phyloP scores from a whole-genome alignment of 768 basidiomycete genomes.

The Termitomyces titanicus region DNA sequence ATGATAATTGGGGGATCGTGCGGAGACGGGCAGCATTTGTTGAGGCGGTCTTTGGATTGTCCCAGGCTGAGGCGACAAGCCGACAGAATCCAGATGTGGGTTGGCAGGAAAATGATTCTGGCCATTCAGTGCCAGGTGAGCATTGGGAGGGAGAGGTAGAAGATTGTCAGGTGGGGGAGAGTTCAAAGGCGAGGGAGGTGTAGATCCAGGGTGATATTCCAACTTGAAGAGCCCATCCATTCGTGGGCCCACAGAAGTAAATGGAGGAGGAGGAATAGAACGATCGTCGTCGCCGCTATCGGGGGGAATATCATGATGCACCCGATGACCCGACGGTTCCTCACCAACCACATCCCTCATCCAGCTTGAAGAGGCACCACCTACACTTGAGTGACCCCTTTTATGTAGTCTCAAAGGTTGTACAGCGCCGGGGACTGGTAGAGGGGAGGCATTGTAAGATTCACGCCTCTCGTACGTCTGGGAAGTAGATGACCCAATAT shows the following conservation, averaged over 20 bases:
- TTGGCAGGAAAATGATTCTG: slow-evolving; percentile 1
- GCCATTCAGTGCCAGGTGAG: slow-evolving; percentile 1
- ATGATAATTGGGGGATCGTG: slow-evolving; percentile 7
- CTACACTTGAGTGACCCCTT: slow-evolving; percentile 13
- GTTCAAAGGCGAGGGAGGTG: slow-evolving; percentile 17
- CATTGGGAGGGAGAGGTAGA: slow-evolving; percentile 6
- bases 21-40: slow-evolving; percentile 15
- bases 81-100: background rate
- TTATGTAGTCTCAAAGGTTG: slow-evolving; percentile 35
- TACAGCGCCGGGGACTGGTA: slow-evolving; percentile 14
- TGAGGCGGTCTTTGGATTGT: slow-evolving; percentile 14
- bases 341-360: background rate
- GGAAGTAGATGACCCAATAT: slow-evolving; percentile 6
- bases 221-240: slow-evolving; percentile 29
- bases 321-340: background rate
- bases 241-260: slow-evolving; percentile 30
- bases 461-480: slow-evolving; percentile 2
- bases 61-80: background rate
- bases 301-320: slow-evolving; percentile 6
- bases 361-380: slow-evolving; percentile 10
- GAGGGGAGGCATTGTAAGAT: background rate
- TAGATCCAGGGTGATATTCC: slow-evolving; percentile 21
- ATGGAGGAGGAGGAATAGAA: slow-evolving; percentile 35
- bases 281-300: slow-evolving; percentile 20
- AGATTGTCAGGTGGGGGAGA: slow-evolving; percentile 13